Evolutionary conservation across 495 filamentous ascomycete species (phyloP).

Genomic region (Neurospora pannonica): DNA sequence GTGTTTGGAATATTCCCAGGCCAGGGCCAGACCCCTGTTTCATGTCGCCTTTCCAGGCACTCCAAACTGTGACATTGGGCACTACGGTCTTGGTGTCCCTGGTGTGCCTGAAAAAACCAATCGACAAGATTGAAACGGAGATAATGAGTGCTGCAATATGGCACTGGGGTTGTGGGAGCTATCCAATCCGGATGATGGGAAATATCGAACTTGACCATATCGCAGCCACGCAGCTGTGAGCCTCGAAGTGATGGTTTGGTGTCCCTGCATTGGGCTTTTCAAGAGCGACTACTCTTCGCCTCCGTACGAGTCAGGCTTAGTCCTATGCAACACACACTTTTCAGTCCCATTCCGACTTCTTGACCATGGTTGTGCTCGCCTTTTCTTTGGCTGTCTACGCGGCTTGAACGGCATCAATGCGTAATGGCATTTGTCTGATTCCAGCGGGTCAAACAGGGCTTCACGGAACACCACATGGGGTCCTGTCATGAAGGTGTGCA

Average conservation of each 20-base stretch:
- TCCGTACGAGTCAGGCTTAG: not conserved
- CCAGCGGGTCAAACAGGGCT: slow-evolving; percentile 16
- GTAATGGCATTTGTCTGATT: slow-evolving; percentile 13
- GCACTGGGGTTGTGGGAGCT: not conserved
- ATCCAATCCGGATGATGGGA: not conserved
- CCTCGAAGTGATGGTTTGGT: not conserved
- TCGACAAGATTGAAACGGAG: slow-evolving; percentile 10
- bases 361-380: not conserved
- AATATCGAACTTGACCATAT: not conserved
- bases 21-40: slow-evolving; percentile 28
- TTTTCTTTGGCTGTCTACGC: not conserved
- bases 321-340: not conserved
- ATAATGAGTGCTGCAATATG: slow-evolving; percentile 7
- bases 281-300: not conserved
- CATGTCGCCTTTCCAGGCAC: slow-evolving; percentile 19
- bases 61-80: slow-evolving; percentile 14
- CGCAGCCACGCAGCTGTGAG: not conserved
- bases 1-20: slow-evolving; percentile 25
- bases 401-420: not conserved
- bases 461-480: slow-evolving; percentile 3
- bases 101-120: slow-evolving; percentile 1
- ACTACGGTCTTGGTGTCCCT: not conserved
- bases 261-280: not conserved
- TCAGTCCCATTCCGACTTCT: not conserved
- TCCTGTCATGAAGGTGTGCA: not conserved